These are phyloP conservation scores for Stenogyne calaminthoides DNA, from an alignment of 305 asterid species.

Conservation along the genomic window DNA sequence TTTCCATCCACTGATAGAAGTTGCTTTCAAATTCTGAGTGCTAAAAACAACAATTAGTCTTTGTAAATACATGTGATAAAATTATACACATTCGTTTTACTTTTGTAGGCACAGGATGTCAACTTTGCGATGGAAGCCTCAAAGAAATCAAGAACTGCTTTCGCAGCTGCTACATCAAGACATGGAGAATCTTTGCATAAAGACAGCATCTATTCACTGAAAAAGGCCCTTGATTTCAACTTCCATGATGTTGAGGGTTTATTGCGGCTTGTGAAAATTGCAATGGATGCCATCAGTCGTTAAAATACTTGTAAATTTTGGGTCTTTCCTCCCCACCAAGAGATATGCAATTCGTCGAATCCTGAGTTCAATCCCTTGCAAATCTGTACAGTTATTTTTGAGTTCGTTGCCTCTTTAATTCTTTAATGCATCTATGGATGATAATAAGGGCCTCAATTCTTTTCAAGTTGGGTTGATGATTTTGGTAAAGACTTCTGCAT, in stretches of 20 bases:
- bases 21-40: slow-evolving; percentile 5
- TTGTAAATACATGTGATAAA: slow-evolving; percentile 15
- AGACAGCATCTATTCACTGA: slow-evolving; percentile 63
- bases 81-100: slow-evolving; percentile 6
- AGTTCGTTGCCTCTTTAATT: slow-evolving; percentile 38
- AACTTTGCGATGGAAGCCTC: slow-evolving; percentile 94
- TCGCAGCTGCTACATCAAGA: slow-evolving; percentile 63
- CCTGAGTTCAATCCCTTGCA: slow-evolving; percentile 39
- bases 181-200: slow-evolving; percentile 54
- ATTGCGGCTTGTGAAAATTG: slow-evolving; percentile 77
- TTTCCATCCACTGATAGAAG: slow-evolving; percentile 10
- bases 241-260: slow-evolving; percentile 87
- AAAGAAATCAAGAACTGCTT: slow-evolving; percentile 74
- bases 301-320: slow-evolving; percentile 38
- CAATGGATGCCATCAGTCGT: slow-evolving; percentile 73
- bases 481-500: slow-evolving; percentile 17
- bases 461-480: slow-evolving; percentile 33
- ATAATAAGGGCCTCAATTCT: slow-evolving; percentile 33
- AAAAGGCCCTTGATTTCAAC: slow-evolving; percentile 85
- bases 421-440: slow-evolving; percentile 35
- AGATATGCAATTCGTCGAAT: slow-evolving; percentile 9
- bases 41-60: not conserved
- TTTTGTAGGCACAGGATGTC: slow-evolving; percentile 77
- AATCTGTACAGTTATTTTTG: slow-evolving; percentile 45
- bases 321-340: slow-evolving; percentile 29